phyloP scores from a whole-genome alignment of 805 yeast genomes.

The Saccharomycopsis sp. region DNA sequence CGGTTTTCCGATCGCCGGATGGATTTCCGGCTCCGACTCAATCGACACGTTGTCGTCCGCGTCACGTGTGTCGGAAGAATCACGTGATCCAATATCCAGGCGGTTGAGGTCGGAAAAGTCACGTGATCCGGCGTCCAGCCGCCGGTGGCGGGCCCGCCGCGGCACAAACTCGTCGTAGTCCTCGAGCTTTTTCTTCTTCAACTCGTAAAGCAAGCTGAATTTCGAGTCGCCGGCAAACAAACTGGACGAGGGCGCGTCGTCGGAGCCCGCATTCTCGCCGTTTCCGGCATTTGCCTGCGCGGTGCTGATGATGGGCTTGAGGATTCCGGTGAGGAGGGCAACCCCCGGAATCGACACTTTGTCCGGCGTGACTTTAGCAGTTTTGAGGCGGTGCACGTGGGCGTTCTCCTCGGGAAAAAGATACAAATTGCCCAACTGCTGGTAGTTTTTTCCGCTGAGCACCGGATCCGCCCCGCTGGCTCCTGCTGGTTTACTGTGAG shows the following conservation, averaged over 20 bases:
- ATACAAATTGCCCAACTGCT: conserved; percentile 6
- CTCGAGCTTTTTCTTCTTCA: conserved; percentile 8
- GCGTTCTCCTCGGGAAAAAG: conserved; percentile 4
- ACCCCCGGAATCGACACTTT: conserved; percentile 15
- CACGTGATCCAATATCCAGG: neutral
- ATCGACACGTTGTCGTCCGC: conserved; percentile 25
- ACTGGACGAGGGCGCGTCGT: conserved; percentile 8
- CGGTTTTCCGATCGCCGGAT: conserved; percentile 43
- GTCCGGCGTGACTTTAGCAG: conserved; percentile 14
- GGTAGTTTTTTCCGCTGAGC: neutral
- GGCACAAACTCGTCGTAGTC: neutral
- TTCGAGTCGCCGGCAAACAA: conserved; percentile 11
- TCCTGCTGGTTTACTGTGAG: neutral
- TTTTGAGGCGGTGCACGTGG: conserved; percentile 16
- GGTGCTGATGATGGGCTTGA: conserved; percentile 5
- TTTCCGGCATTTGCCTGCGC: neutral
- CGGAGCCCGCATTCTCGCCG: neutral
- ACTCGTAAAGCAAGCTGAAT: conserved; percentile 11
- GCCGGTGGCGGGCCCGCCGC: neutral
- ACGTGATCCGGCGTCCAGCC: neutral
- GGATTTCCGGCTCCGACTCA: conserved; percentile 30
- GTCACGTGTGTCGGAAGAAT: conserved; percentile 23
- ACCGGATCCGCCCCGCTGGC: neutral
- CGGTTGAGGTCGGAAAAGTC: neutral
- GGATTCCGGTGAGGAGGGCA: conserved; percentile 12